phyloP scores from a whole-genome alignment of 768 basidiomycete species.

The Dendrothele bispora region DNA sequence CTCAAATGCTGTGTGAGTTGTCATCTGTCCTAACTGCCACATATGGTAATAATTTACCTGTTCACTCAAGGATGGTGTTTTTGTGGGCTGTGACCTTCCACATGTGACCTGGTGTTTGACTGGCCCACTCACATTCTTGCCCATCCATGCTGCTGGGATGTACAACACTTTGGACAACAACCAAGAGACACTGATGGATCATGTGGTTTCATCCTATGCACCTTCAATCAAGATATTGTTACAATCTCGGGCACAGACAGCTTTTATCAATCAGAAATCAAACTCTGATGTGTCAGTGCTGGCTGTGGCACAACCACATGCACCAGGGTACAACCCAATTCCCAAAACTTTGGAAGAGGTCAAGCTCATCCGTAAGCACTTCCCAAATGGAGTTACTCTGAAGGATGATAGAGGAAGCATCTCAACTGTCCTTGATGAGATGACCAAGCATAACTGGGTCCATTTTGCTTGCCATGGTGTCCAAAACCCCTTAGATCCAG shows the following conservation, averaged over 20 bases:
- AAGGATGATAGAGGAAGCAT: conserved; percentile 9
- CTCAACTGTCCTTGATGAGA: background rate
- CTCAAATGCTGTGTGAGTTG: too few relatives aligned
- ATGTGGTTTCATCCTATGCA: conserved; percentile 25
- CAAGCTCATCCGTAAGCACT: background rate
- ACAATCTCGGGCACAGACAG: background rate
- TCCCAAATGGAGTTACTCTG: background rate
- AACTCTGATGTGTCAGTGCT: too few relatives aligned
- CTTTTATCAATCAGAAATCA: background rate
- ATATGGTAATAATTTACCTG: background rate
- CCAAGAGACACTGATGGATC: conserved; percentile 8
- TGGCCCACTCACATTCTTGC: conserved; percentile 5
- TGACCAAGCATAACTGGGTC: conserved; percentile 14
- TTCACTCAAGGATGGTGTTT: background rate
- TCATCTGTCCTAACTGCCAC: background rate
- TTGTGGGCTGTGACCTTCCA: background rate
- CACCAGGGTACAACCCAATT: too few relatives aligned
- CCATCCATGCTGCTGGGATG: conserved; percentile 6
- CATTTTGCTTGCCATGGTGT: conserved; percentile 28
- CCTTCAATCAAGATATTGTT: conserved; percentile 20
- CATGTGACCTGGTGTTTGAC: conserved; percentile 4
- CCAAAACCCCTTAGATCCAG: conserved; percentile 17
- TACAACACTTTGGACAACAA: background rate
- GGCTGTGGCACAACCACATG: too few relatives aligned
- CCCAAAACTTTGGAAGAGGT: too few relatives aligned